Conservation (phyloP, 768 basidiomycete genomes). For the Fibroporia radiculosa region DNA sequence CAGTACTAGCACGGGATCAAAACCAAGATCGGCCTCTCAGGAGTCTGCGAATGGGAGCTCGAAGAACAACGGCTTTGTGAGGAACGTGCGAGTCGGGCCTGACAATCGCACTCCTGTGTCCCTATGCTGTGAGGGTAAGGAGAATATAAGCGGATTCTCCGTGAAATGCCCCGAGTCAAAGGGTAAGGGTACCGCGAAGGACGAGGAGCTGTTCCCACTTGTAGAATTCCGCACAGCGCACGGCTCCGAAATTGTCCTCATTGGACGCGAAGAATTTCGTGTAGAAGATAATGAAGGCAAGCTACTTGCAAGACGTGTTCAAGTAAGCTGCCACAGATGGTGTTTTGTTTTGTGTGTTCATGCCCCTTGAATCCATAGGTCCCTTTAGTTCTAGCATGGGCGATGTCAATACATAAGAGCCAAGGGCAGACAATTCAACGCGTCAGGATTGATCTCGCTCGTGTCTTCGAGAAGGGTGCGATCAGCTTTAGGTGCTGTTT, state of each 20-base stretch:
- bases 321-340: slow-evolving; percentile 19
- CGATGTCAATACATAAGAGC: slow-evolving; percentile 72
- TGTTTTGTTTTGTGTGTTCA: not conserved
- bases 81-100: slow-evolving; percentile 24
- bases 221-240: slow-evolving; percentile 38
- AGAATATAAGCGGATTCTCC: slow-evolving; percentile 20
- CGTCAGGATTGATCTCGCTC: slow-evolving; percentile 56
- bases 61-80: slow-evolving; percentile 28
- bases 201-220: slow-evolving; percentile 36
- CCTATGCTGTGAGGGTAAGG: slow-evolving; percentile 20
- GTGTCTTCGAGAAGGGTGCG: slow-evolving; percentile 54
- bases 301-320: slow-evolving; percentile 38
- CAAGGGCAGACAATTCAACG: slow-evolving; percentile 68
- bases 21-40: slow-evolving; percentile 14
- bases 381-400: slow-evolving; percentile 72
- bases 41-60: slow-evolving; percentile 20
- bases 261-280: slow-evolving; percentile 45
- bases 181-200: slow-evolving; percentile 24
- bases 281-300: slow-evolving; percentile 47
- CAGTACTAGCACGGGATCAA: not conserved
- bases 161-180: slow-evolving; percentile 9
- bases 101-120: slow-evolving; percentile 25
- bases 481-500: not conserved
- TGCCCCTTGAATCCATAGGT: slow-evolving; percentile 31
- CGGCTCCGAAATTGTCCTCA: slow-evolving; percentile 38